Base-by-base conservation (phyloP, 306 rosid genomes). In the Trifolium pratense region DNA sequence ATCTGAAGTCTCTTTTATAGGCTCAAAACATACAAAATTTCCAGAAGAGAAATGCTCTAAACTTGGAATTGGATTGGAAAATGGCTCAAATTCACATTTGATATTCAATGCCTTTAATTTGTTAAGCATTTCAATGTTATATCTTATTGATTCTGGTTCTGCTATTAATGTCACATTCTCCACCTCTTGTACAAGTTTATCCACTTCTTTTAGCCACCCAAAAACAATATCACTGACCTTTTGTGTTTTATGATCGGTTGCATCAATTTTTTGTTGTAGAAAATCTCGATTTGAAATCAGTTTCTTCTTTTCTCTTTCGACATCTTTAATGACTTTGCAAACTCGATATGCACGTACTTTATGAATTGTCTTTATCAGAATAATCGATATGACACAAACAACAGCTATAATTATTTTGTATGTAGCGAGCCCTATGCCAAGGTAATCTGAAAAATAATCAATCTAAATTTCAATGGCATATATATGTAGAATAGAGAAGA, bases 111-210 rank as follows among this genome's bases (percentile, higher is more conserved):
- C 37, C 8, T 34, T 6, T 34, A 34, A 34, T 34, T 34, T 34
- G 37, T 34, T 34, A 6, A 34, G 37, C 37, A 37, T 37, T 37
- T 37, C 13, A 9, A 2, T 9, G 45, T 3, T 3, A 40, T 40
- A 40, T 13, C 17, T 45, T 15, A 10, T 9, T 45, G 51, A 45
- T 3, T 17, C 42, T 23, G 13, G 17, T 45, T 13, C 16, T 45
- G 1, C 17, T 45, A 3, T 45, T 14, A 13, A 1, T 45, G n/a
- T 45, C 51, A 5, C 16, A 45, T 40, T 53, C 36, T 56, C 23
- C 11, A 16, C 49, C 49, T 66, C 74, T 66, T 52, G 57, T 8
- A 66, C 1, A 32, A 75, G 49, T 23, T 4, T 56, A 7, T 42
- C 26, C 17, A 14, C 37, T 0, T 64, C 52, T 8, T 20, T 39